phyloP scores from a whole-genome alignment of 2,329 filamentous ascomycete species.

The Ophioceras dolichostomum region DNA sequence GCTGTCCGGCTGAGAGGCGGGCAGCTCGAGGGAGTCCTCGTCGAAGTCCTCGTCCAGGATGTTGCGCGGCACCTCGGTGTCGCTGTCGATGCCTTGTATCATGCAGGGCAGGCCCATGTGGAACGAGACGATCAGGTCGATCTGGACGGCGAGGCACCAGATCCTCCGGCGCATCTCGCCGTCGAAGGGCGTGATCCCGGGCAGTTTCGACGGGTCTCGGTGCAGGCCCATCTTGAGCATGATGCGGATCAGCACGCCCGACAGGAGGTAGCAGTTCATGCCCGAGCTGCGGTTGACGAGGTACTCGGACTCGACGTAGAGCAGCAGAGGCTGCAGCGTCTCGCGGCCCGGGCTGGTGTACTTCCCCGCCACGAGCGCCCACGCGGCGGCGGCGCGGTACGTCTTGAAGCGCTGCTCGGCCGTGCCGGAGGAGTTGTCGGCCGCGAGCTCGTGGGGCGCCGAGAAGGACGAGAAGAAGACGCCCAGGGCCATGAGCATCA shows the following conservation, averaged over 20 bases:
- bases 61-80: conserved; percentile 49
- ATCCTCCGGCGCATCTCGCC: conserved; percentile 41
- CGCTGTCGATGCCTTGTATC: conserved; percentile 50
- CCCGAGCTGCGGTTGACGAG: conserved; percentile 35
- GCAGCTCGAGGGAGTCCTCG: conserved; percentile 39
- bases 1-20: conserved; percentile 39
- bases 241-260: conserved; percentile 35
- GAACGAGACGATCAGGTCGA: conserved; percentile 53
- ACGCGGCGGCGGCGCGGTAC: conserved; percentile 37
- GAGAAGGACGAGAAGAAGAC: conserved; percentile 30
- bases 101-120: conserved; percentile 57
- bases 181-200: conserved; percentile 35
- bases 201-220: conserved; percentile 38
- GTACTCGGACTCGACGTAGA: conserved; percentile 42
- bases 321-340: conserved; percentile 36
- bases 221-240: conserved; percentile 48
- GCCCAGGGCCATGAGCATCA: conserved; percentile 13
- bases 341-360: conserved; percentile 35
- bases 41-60: conserved; percentile 54
- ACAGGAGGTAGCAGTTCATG: conserved; percentile 41
- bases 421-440: conserved; percentile 26
- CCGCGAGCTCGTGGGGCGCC: conserved; percentile 28
- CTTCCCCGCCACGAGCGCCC: conserved; percentile 35
- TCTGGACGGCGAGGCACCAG: conserved; percentile 42
- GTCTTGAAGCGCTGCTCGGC: conserved; percentile 30